Evolutionary conservation across 192 early-diverging fungal genomes (phyloP), one percentile per base, ranked within the genome.

Genomic region (Coemansia sp.): DNA sequence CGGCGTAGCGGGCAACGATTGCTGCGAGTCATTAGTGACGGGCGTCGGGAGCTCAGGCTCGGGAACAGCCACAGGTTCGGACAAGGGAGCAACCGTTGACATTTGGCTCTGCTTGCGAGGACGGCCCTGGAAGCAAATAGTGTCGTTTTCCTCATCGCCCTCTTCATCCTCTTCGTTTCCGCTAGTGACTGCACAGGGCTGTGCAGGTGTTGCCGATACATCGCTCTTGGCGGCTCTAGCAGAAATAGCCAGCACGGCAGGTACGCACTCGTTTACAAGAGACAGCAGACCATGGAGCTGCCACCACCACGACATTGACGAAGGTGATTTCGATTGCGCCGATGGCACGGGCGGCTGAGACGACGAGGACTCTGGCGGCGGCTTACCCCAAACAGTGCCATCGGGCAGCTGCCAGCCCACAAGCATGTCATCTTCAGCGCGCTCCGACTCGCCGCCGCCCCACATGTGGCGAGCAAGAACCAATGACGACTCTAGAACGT

Each of bases 361-460:
- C 7, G 39, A 38, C 65, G 33, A 16, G 18, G 40, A 11, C 10
- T 58, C 27, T 9, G 34, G 13, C 46, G 18, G 22, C 29, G 39
- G 58, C 3, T 34, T 62, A 12, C 71, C 80, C 80, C 80, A 81
- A 16, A 81, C 80, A 10, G 74, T 68, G 24, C 73, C 80, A 24
- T 81, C 80, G 8, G 80, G 80, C 27, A 81, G 71, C 64, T 66
- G 68, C 80, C 80, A 81, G 7, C 80, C 80, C n/a, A 64, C 65
- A 53, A 81, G 61, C 47, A 74, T 18, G 52, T 68, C 74, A 15
- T 70, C 68, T 38, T 81, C 74, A 0, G 46, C 31, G 50, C 69
- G 44, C 68, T 20, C 44, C 15, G 43, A 24, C 49, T 50, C 12
- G 50, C 55, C 15, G 49, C 57, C 64, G 44, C 66, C 67, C 80